Evolutionary conservation across 257 asterid species (phyloP), one percentile per base, ranked within the genome.

Genomic region (Cordia subcordata): DNA sequence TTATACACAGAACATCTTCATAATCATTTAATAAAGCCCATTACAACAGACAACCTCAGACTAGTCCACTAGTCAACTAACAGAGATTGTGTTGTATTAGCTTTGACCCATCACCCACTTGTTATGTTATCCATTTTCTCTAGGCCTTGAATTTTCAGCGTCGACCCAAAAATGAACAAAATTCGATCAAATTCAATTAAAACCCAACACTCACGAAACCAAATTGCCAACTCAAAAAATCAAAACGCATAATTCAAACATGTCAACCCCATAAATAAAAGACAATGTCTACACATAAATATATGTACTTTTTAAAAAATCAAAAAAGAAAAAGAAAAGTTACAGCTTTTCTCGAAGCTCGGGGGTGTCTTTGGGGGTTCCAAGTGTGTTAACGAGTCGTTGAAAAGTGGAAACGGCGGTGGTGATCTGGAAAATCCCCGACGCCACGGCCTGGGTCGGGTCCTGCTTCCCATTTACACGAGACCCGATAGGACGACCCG

Each of bases 301-400:
- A 15, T n/a, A n/a, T n/a, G n/a, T n/a, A n/a, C n/a, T n/a, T n/a
- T n/a, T 52, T 20, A 32, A 4, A 40, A 64, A 45, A 50, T 10
- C 32, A 33, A 12, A 0, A 46, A 20, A 14, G 32, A 47, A 47
- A 57, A 0, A 4, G 13, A 53, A 23, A 27, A 79, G 88, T 79
- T 71, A 92, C 99, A 92, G 87, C 78, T 88, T 92, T 40, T 88
- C 96, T 9, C 99, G 96, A 52, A 88, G 96, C 77, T 88, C 91
- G 8, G 96, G 90, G 55, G 96, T 88, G 66, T 92, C 99, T 77
- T 86, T 92, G 23, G 96, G 95, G 11, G 99, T 92, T 20, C 99
- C 99, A 4, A 92, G 86, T 68, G 96, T 80, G 65, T 92, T 92
- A 54, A 92, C 96, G 17, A 92, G 90, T 62, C 96, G 89, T 64